phyloP scores from a whole-genome alignment of 2,329 filamentous ascomycete species.

The Parasarocladium wereldwijsianum region DNA sequence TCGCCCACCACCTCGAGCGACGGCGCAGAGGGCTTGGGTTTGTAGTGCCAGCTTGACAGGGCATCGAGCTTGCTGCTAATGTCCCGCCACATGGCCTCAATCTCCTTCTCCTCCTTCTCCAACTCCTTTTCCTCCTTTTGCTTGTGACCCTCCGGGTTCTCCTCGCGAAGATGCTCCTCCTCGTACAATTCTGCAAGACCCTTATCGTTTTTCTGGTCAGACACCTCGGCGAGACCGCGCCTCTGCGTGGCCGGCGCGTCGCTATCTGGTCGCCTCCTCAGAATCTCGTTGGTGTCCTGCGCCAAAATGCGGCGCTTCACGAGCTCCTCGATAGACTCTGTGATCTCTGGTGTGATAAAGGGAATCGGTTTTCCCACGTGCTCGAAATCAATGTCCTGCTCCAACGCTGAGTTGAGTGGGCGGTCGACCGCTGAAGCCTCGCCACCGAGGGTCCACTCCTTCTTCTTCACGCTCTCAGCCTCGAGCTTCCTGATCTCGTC shows the following conservation, averaged over 20 bases:
- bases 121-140: constrained; percentile 73
- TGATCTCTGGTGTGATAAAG: constrained; percentile 82
- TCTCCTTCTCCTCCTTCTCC: constrained; percentile 67
- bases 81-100: constrained; percentile 70
- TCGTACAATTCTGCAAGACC: constrained; percentile 89
- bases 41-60: constrained; percentile 89
- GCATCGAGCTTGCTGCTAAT: constrained; percentile 71
- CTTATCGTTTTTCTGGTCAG: constrained; percentile 77
- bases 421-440: constrained; percentile 74
- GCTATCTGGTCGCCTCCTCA: constrained; percentile 65
- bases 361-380: constrained; percentile 88
- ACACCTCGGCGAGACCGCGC: constrained; percentile 64
- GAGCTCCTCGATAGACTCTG: constrained; percentile 79
- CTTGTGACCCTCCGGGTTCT: constrained; percentile 65
- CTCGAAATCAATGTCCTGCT: constrained; percentile 93
- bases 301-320: constrained; percentile 88
- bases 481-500: constrained; percentile 89
- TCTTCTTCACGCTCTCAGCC: constrained; percentile 74
- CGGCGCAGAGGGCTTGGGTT: constrained; percentile 72
- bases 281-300: constrained; percentile 83
- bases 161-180: constrained; percentile 68
- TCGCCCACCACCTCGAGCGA: constrained; percentile 77
- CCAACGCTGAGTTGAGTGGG: constrained; percentile 80
- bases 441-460: constrained; percentile 79
- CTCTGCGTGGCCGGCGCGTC: constrained; percentile 45